Base-by-base conservation (phyloP, 106 monocot genomes). In the Dioscorea zingiberensis region DNA sequence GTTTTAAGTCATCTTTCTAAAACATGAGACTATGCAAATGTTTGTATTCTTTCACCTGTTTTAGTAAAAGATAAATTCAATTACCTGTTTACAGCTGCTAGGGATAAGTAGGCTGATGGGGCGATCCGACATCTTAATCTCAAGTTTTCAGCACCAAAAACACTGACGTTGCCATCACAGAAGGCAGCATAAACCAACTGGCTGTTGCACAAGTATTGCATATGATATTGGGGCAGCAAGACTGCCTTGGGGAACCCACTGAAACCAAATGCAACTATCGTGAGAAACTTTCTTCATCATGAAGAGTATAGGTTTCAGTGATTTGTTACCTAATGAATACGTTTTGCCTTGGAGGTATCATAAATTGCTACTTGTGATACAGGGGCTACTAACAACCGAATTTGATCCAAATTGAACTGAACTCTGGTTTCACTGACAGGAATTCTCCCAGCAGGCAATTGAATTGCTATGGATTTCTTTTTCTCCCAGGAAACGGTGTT, bases 401-500 rank as follows among this genome's bases (percentile, higher is more conserved):
- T 67, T 67, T 77, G 77, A 70, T 85, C 85, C 46, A 70, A 73
- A 61, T 74, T 73, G 58, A 85, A 85, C 63, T 85, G 85, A 28
- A 81, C 80, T 58, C 66, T 51, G 1, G 80, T 81, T 30, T 85
- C 85, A 47, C 85, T 77, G 44, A 47, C 26, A 29, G 77, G 66
- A 19, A 70, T 13, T 67, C 81, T 85, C 21, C 80, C 80, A 73
- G 73, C 65, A 56, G 85, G 73, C 70, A 85, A 25, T 54, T 76
- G 84, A 45, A 85, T 77, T 10, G 70, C 2, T 1, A 81, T 54
- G 24, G 74, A 49, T 74, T 74, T 81, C 67, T 77, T 73, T 22
- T 81, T 81, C 68, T 81, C 85, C 85, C 85, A 85, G 13, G 69
- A 76, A 15, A 81, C 81, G 9, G 77, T 85, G 44, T 73, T 74